A percentile compares a stretch with the other conserved stretches of the same genome.
Conservation (phyloP, 352 stramenopile genomes). For the Phytophthora podocarpi region DNA sequence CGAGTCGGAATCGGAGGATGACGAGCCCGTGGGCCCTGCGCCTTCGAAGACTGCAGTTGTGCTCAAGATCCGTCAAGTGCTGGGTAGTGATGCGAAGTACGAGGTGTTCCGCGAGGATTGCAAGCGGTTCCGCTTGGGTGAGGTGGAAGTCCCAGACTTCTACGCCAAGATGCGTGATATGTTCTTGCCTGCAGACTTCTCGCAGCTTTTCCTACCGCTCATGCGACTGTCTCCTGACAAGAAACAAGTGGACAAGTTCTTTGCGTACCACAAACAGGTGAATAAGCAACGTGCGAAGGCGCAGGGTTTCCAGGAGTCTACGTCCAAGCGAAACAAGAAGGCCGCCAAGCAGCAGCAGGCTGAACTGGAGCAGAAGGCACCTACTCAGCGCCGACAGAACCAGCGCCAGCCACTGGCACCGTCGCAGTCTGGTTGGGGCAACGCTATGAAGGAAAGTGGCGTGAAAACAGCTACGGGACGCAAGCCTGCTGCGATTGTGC, state of each 20-base stretch:
- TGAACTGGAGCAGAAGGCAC: conserved; percentile 27
- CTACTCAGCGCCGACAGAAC: conserved; percentile 12
- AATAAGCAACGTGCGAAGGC: conserved; percentile 42
- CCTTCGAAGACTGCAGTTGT: conserved; percentile 79
- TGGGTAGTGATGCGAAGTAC: conserved; percentile 84
- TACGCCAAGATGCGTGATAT: conserved; percentile 72
- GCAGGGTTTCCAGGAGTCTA: conserved; percentile 49
- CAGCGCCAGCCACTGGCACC: conserved; percentile 41
- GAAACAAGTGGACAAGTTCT: conserved; percentile 66
- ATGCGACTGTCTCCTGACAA: conserved; percentile 77
- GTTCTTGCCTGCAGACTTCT: conserved; percentile 69
- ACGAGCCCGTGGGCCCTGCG: conserved; percentile 30
- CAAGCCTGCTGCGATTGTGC: conserved; percentile 51
- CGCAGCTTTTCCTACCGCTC: conserved; percentile 76
- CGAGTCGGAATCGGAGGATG: conserved; percentile 50
- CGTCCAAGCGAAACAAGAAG: conserved; percentile 57
- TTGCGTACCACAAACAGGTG: conserved; percentile 62
- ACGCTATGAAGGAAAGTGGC: conserved; percentile 74
- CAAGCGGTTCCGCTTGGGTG: conserved; percentile 64
- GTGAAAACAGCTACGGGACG: conserved; percentile 28
- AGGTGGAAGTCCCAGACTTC: conserved; percentile 68
- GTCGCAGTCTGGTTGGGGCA: conserved; percentile 67
- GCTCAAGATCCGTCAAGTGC: conserved; percentile 75
- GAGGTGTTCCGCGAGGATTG: conserved; percentile 83
- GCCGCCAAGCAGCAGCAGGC: conserved; percentile 33